These are phyloP conservation scores for Xylaria bambusicola DNA, from an alignment of 495 filamentous ascomycete species.

Conservation along the genomic window DNA sequence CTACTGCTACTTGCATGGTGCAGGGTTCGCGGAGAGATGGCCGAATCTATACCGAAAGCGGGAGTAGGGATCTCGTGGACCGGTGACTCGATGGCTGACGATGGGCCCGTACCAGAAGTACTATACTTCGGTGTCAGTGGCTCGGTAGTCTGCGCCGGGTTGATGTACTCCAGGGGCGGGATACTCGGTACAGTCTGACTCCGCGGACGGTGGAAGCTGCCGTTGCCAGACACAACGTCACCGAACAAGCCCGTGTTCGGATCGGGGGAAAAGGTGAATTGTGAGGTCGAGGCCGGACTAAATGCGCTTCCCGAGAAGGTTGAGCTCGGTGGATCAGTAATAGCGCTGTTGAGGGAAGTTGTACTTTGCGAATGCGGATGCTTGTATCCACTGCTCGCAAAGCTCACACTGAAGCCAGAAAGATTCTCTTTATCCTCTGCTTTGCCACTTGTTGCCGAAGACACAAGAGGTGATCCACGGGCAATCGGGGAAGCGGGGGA, in stretches of 20 bases:
- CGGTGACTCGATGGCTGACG: conserved; percentile 71
- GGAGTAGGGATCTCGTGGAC: conserved; percentile 57
- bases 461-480: conserved; percentile 61
- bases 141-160: conserved; percentile 62
- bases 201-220: conserved; percentile 71
- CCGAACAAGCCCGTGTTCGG: conserved; percentile 71
- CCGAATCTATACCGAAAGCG: conserved; percentile 54
- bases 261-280: conserved; percentile 76
- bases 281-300: conserved; percentile 83
- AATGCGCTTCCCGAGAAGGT: conserved; percentile 73
- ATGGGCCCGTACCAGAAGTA: conserved; percentile 54
- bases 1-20: conserved; percentile 58
- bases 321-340: conserved; percentile 63
- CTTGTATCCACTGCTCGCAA: conserved; percentile 53
- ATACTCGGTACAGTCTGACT: conserved; percentile 89
- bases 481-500: conserved; percentile 73
- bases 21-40: conserved; percentile 52
- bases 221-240: conserved; percentile 45
- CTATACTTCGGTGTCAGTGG: conserved; percentile 66
- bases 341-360: conserved; percentile 56
- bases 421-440: conserved; percentile 59
- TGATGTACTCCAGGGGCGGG: conserved; percentile 68
- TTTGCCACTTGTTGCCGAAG: conserved; percentile 66
- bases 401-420: conserved; percentile 53
- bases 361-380: conserved; percentile 58